Evolutionary conservation across 2,329 filamentous ascomycete genomes (phyloP), one percentile per base, ranked within the genome.

Genomic region (Blastomyces parvus): DNA sequence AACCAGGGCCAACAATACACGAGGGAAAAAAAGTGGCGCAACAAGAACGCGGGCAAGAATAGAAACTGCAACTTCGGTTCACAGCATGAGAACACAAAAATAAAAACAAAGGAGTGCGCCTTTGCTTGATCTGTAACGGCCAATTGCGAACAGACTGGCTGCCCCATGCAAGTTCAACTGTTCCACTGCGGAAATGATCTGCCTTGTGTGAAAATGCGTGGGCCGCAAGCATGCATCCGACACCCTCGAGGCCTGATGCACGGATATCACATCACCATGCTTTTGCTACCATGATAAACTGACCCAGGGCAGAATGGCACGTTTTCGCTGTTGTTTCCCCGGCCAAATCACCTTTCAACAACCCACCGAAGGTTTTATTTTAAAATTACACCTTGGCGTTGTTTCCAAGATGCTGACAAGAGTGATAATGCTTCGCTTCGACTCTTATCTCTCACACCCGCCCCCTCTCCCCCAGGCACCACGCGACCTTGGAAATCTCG

Each of bases 201-300:
- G 56, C 56, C 56, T 30, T 36, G n/a, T 9, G 33, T 44, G 14
- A 27, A 40, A n/a, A 59, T 42, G 38, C 38, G 9, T n/a, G 42
- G 38, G 7, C 33, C 53, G 53, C 53, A 40, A 57, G 33, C 36
- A 40, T 40, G 53, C 53, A 57, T 57, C 53, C 53, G 53, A 40
- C 30, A 33, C 8, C 11, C 53, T 38, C 53, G 9, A n/a, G 33
- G 2, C 22, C 22, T 57, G 53, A 36, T 57, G 53, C 53, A 57
- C 40, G 14, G 22, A 40, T 46, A 59, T 59, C 57, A 59, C 57
- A 59, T 38, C 38, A 30, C 36, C 57, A 30, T 44, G 25, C 53
- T 27, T 59, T 30, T 19, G 13, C 38, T n/a, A 33, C 57, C 40
- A 59, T 46, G 57, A 59, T 25, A 46, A 19, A 46, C 22, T 46